Evolutionary conservation across 805 yeast genomes (phyloP).

Genomic region (Pichia phayaonensis): DNA sequence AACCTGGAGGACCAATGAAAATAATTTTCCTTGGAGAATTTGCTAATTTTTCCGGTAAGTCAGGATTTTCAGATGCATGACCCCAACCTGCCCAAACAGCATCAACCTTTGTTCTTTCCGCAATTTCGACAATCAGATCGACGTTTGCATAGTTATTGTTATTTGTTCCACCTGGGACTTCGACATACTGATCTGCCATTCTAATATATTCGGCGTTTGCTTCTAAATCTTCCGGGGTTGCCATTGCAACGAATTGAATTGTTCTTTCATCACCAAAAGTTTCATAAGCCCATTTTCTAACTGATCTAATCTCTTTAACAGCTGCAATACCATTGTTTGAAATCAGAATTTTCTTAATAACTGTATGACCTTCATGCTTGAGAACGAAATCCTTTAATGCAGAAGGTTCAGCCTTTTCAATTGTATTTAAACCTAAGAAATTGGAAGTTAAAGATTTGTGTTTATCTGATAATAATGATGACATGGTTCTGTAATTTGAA

Average conservation of each 20-base stretch:
- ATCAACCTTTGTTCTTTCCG: slow-evolving; percentile 92
- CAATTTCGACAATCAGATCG: slow-evolving; percentile 91
- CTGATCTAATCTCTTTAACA: slow-evolving; percentile 94
- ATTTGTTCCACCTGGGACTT: slow-evolving; percentile 99
- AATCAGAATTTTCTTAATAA: slow-evolving; percentile 77
- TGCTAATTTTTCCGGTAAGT: slow-evolving; percentile 87
- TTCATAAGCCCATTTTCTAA: slow-evolving; percentile 98
- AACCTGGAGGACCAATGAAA: slow-evolving; percentile 98
- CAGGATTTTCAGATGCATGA: slow-evolving; percentile 98
- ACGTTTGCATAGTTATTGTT: slow-evolving; percentile 98
- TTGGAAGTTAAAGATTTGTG: slow-evolving; percentile 49
- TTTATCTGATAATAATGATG: slow-evolving; percentile 10
- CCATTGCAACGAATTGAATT: slow-evolving; percentile 94
- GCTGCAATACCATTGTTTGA: slow-evolving; percentile 99
- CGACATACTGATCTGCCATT: slow-evolving; percentile 98
- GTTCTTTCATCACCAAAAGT: slow-evolving; percentile 96
- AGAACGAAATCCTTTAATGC: slow-evolving; percentile 77
- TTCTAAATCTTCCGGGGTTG: slow-evolving; percentile 97
- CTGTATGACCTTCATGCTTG: slow-evolving; percentile 89
- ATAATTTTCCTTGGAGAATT: slow-evolving; percentile 85
- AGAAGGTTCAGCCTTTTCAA: slow-evolving; percentile 71
- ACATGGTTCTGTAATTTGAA: background rate
- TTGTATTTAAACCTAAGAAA: slow-evolving; percentile 76
- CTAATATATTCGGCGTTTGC: slow-evolving; percentile 97
- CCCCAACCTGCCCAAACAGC: slow-evolving; percentile 99